Evolutionary conservation across 106 monocot species (phyloP).

Genomic region (Gastrodia elata): DNA sequence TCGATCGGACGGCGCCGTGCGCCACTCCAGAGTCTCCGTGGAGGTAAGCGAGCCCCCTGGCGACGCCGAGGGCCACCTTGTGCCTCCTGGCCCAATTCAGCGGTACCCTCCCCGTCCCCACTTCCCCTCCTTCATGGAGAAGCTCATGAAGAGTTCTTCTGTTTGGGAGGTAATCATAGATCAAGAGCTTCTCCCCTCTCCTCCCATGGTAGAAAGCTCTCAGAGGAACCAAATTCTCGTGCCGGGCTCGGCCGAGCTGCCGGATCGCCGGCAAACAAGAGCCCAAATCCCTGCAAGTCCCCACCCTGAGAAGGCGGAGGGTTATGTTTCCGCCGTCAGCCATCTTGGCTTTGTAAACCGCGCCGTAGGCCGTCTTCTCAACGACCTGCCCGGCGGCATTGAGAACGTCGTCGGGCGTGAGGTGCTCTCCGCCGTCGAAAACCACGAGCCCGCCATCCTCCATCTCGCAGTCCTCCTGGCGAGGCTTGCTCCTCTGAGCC

Average conservation of each 20-base stretch:
- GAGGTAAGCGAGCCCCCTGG: slow-evolving; percentile 62
- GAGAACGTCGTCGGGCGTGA: slow-evolving; percentile 78
- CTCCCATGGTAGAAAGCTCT: slow-evolving; percentile 88
- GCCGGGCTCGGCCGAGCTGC: slow-evolving; percentile 57
- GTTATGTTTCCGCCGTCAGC: slow-evolving; percentile 63
- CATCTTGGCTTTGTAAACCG: slow-evolving; percentile 96
- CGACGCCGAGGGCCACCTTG: slow-evolving; percentile 76
- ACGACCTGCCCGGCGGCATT: slow-evolving; percentile 88
- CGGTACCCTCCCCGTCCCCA: slow-evolving; percentile 39
- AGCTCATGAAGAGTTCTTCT: slow-evolving; percentile 53
- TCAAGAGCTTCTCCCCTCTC: slow-evolving; percentile 91
- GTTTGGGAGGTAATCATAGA: slow-evolving; percentile 74
- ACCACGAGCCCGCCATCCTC: slow-evolving; percentile 68
- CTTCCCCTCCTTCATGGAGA: slow-evolving; percentile 66
- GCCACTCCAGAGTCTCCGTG: slow-evolving; percentile 49
- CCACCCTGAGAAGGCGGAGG: slow-evolving; percentile 65
- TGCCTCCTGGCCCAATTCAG: slow-evolving; percentile 77
- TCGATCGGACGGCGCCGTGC: slow-evolving; percentile 72
- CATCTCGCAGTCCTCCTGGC: slow-evolving; percentile 30
- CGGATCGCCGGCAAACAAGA: slow-evolving; percentile 53
- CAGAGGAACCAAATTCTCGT: slow-evolving; percentile 67
- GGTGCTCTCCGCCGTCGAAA: slow-evolving; percentile 79
- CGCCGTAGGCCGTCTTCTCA: slow-evolving; percentile 85
- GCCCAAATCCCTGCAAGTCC: slow-evolving; percentile 50
- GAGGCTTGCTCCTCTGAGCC: slow-evolving; percentile 55